A percentile compares a stretch with the other conserved stretches of the same genome.
These are phyloP conservation scores for Arabidopsis suecica DNA, from an alignment of 345 rosid genomes.

Conservation along the genomic window DNA sequence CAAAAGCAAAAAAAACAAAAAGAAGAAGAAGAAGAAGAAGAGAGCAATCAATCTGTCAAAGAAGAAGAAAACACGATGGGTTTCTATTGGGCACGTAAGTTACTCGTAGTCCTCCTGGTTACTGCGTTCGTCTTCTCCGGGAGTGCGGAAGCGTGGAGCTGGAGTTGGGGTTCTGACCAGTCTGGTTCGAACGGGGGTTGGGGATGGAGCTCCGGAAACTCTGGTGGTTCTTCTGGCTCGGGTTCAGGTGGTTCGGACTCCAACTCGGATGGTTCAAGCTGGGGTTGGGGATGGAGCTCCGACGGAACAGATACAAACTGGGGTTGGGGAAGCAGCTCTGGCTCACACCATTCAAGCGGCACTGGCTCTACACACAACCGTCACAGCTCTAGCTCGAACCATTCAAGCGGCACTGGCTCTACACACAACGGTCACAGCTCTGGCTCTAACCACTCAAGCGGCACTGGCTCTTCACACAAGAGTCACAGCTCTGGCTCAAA, in stretches of 20 bases:
- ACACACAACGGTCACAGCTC: not conserved
- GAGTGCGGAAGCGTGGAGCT: conserved; percentile 23
- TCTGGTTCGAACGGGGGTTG: conserved; percentile 28
- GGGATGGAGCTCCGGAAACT: conserved; percentile 26
- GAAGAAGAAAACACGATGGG: conserved; percentile 12
- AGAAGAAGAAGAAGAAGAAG: not conserved
- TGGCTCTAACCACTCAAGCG: conserved; percentile 20
- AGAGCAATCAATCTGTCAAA: not conserved
- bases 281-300: conserved; percentile 30
- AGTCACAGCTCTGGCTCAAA: not conserved
- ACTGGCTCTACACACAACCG: conserved; percentile 3
- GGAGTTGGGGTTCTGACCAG: conserved; percentile 22
- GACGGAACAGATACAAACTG: conserved; percentile 14
- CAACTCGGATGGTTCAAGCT: conserved; percentile 15
- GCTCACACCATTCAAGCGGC: conserved; percentile 26
- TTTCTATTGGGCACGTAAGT: not conserved
- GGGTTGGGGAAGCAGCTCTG: conserved; percentile 21
- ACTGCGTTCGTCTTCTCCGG: conserved; percentile 6
- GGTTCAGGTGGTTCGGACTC: conserved; percentile 16
- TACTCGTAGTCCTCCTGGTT: conserved; percentile 20
- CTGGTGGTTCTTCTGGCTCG: conserved; percentile 8
- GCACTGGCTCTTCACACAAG: not conserved
- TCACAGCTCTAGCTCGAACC: not conserved
- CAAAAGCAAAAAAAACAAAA: not conserved
- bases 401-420: conserved; percentile 2